phyloP scores from a whole-genome alignment of 1,284 basidiomycete genomes.

The Boletellus deceptivus region DNA sequence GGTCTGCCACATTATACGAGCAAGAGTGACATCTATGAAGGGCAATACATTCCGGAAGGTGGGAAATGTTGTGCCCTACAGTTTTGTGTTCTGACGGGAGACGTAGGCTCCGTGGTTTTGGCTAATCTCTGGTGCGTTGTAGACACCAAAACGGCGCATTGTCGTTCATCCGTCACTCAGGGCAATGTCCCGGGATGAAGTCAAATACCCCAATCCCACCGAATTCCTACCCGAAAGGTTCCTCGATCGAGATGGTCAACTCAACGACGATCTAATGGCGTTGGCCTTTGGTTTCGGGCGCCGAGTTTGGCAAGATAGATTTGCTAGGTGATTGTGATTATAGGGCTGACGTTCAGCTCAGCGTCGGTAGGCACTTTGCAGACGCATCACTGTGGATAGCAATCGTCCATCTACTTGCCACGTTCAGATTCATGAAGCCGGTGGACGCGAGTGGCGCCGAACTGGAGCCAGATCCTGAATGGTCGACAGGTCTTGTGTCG shows the following conservation, averaged over 20 bases:
- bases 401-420: constrained; percentile 30
- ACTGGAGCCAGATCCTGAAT: constrained; percentile 25
- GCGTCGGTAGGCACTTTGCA: constrained; percentile 30
- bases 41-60: constrained; percentile 29
- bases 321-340: neutral
- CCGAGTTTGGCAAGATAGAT: constrained; percentile 24
- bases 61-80: neutral
- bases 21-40: constrained; percentile 27
- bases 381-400: constrained; percentile 35
- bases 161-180: constrained; percentile 17
- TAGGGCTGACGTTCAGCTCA: constrained; percentile 9
- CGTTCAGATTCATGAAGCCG: constrained; percentile 32
- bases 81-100: constrained; percentile 10
- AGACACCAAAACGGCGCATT: neutral
- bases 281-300: constrained; percentile 33
- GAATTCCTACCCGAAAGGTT: constrained; percentile 34
- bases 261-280: constrained; percentile 27
- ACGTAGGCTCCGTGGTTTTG: constrained; percentile 31
- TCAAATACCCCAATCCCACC: constrained; percentile 24
- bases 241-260: constrained; percentile 21
- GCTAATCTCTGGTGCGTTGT: constrained; percentile 29
- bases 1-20: constrained; percentile 30
- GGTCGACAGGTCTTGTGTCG: constrained; percentile 32
- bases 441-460: constrained; percentile 28
- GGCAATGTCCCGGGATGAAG: constrained; percentile 32